These are phyloP conservation scores for Millerozyma miso DNA, from an alignment of 805 yeast genomes.

Conservation along the genomic window DNA sequence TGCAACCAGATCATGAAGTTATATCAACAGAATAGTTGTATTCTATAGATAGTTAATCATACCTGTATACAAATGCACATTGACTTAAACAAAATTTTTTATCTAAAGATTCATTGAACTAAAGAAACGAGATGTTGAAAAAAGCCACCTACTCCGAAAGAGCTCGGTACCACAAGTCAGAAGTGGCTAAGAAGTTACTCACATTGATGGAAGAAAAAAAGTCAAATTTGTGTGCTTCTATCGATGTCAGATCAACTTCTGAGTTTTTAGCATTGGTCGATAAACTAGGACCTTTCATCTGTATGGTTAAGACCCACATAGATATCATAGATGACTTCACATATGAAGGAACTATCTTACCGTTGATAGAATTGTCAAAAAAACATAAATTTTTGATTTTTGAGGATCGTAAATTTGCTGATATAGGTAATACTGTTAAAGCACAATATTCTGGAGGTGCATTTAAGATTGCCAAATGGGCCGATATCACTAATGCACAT, in stretches of 20 bases:
- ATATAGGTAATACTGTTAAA: slow-evolving; percentile 96
- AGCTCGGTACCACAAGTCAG: slow-evolving; percentile 67
- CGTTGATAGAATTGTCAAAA: slow-evolving; percentile 65
- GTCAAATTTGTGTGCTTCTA: slow-evolving; percentile 90
- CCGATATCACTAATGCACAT: slow-evolving; percentile 96
- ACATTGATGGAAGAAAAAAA: slow-evolving; percentile 72
- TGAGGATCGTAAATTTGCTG: slow-evolving; percentile 98
- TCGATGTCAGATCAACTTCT: slow-evolving; percentile 77
- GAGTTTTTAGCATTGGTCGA: slow-evolving; percentile 75
- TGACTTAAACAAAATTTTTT: not conserved
- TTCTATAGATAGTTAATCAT: too few species aligned
- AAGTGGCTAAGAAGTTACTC: slow-evolving; percentile 74
- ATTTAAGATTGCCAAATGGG: slow-evolving; percentile 86
- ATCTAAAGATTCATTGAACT: not conserved
- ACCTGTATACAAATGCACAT: too few species aligned
- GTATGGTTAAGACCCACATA: slow-evolving; percentile 90
- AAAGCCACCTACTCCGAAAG: slow-evolving; percentile 54
- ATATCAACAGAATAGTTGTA: too few species aligned
- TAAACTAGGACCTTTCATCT: slow-evolving; percentile 83
- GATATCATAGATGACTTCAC: slow-evolving; percentile 89
- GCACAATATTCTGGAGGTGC: slow-evolving; percentile 90
- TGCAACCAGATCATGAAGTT: too few species aligned
- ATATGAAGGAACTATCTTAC: slow-evolving; percentile 72
- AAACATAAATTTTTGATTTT: slow-evolving; percentile 88
- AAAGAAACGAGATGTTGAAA: not conserved